Evolutionary conservation across 2,329 filamentous ascomycete genomes (phyloP).

Genomic region (Hansfordia pulvinata): DNA sequence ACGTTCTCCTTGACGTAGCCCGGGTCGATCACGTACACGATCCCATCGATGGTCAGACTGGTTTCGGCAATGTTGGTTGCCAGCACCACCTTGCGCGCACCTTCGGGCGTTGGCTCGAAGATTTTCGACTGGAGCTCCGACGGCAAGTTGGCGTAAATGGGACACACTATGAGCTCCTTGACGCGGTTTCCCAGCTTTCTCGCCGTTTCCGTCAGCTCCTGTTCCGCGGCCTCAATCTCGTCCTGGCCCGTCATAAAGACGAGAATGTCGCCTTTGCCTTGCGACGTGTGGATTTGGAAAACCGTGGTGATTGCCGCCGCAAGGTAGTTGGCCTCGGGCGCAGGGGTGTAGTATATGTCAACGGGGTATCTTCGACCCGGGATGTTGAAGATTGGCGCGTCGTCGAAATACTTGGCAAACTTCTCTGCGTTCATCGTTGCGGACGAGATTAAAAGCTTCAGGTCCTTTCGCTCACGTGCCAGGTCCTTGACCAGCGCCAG

Average conservation of each 20-base stretch:
- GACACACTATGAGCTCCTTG: slow-evolving; percentile 77
- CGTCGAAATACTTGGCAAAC: slow-evolving; percentile 83
- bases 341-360: slow-evolving; percentile 79
- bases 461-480: slow-evolving; percentile 64
- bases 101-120: slow-evolving; percentile 81
- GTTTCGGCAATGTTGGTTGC: slow-evolving; percentile 98
- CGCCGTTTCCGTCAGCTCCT: slow-evolving; percentile 72
- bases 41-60: slow-evolving; percentile 86
- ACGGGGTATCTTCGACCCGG: slow-evolving; percentile 82
- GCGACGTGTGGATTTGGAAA: slow-evolving; percentile 87
- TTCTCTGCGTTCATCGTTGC: slow-evolving; percentile 91
- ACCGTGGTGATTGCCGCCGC: slow-evolving; percentile 83
- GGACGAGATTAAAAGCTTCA: slow-evolving; percentile 85
- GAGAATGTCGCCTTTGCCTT: slow-evolving; percentile 76
- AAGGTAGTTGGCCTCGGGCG: slow-evolving; percentile 89
- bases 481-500: slow-evolving; percentile 84
- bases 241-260: slow-evolving; percentile 94
- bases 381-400: slow-evolving; percentile 88
- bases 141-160: slow-evolving; percentile 88
- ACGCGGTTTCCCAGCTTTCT: slow-evolving; percentile 75
- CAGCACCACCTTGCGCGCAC: slow-evolving; percentile 78
- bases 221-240: slow-evolving; percentile 82
- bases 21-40: slow-evolving; percentile 90
- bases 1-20: slow-evolving; percentile 94
- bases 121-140: slow-evolving; percentile 86